Conservation (phyloP, 495 filamentous ascomycete genomes). For the Annulohypoxylon stygium region DNA sequence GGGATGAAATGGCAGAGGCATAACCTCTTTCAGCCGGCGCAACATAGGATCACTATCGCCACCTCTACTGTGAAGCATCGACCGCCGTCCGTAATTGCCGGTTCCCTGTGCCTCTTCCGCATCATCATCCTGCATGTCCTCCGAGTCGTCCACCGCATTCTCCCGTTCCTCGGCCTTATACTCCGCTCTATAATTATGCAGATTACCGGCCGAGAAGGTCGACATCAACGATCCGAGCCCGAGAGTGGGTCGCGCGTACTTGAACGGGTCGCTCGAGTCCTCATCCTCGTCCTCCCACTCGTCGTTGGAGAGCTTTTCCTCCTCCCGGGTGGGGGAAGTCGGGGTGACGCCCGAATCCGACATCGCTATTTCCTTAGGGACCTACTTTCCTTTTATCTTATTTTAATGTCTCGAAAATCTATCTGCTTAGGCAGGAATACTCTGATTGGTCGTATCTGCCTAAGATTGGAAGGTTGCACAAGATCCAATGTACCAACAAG, state of each 20-base stretch:
- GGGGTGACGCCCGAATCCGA: background rate
- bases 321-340: background rate
- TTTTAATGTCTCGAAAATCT: background rate
- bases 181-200: background rate
- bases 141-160: slow-evolving; percentile 44
- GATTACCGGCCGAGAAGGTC: background rate
- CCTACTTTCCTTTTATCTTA: background rate
- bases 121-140: slow-evolving; percentile 40
- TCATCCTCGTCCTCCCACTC: background rate
- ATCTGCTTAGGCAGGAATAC: background rate
- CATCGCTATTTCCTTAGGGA: background rate
- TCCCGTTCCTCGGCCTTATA: slow-evolving; percentile 1
- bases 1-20: slow-evolving; percentile 60
- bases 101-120: slow-evolving; percentile 25
- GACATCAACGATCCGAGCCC: background rate
- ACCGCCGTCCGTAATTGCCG: slow-evolving; percentile 21
- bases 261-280: background rate
- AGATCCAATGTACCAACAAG: background rate
- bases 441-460: slow-evolving; percentile 23
- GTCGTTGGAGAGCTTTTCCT: background rate
- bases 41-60: background rate
- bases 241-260: background rate
- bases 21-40: slow-evolving; percentile 24
- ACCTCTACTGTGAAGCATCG: background rate
- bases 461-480: slow-evolving; percentile 11